phyloP scores from a whole-genome alignment of 208 protist species.

The Giardia muris region DNA sequence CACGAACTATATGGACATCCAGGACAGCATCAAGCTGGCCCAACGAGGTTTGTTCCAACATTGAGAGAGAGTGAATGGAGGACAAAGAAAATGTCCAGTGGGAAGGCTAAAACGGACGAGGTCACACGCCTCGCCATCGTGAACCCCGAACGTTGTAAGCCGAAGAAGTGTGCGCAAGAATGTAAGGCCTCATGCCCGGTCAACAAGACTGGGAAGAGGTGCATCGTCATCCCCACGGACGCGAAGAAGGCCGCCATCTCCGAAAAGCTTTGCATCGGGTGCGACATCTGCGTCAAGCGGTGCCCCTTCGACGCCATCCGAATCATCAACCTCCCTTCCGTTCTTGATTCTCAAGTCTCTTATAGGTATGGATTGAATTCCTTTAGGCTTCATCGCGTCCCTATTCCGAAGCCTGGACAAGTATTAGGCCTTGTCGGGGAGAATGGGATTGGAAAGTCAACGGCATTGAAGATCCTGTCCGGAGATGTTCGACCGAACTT shows the following conservation, averaged over 20 bases:
- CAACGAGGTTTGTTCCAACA: not conserved
- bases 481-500: constrained; percentile 95
- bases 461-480: constrained; percentile 91
- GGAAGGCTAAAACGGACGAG: constrained; percentile 52
- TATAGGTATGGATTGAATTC: constrained; percentile 95
- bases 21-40: not conserved
- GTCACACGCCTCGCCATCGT: constrained; percentile 96
- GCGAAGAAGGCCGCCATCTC: constrained; percentile 71
- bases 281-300: constrained; percentile 96
- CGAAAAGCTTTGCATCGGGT: constrained; percentile 97
- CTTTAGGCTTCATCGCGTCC: constrained; percentile 98
- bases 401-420: constrained; percentile 85
- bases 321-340: constrained; percentile 98
- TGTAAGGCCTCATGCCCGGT: constrained; percentile 53
- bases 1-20: constrained; percentile 18
- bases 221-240: constrained; percentile 86
- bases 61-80: too few relatives aligned
- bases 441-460: constrained; percentile 99
- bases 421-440: constrained; percentile 97
- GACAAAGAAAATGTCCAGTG: constrained; percentile 22
- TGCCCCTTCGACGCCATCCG: constrained; percentile 97
- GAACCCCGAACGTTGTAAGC: constrained; percentile 77
- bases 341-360: constrained; percentile 80
- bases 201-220: constrained; percentile 70
- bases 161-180: constrained; percentile 89